Base-by-base conservation (phyloP, 2,329 filamentous ascomycete genomes). In the Thielaviopsis musarum region DNA sequence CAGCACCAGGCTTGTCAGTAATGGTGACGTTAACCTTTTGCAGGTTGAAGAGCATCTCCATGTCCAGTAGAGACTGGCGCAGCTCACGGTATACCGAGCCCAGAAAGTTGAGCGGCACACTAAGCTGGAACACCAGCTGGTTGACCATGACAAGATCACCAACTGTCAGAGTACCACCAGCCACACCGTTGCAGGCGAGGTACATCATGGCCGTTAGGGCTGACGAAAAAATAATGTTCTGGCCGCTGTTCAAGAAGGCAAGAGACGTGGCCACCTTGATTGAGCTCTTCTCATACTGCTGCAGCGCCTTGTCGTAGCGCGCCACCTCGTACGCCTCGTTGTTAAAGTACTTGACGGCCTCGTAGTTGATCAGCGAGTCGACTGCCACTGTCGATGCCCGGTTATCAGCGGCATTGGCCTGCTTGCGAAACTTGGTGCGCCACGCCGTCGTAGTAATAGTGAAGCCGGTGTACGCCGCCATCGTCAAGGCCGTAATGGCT, bases 331-430 rank as follows among this genome's bases (percentile, higher is more conserved):
- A 97, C 64, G 87, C 88, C 69, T 98, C 94, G 67, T 98, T 98
- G 75, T 98, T 98, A 75, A 97, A 98, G 74, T 97, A 95, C 73
- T 98, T 98, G 68, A 98, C 93, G 15, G 94, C 91, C 72, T 98
- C 93, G 68, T 96, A 98, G 74, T 98, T 98, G 76, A 98, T 95
- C 56, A 98, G 75, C 0, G 91, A 95, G 72, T 98, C 93, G 1
- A 97, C 91, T 0, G 91, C 91, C 7, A 97, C 89, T 0, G 91
- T 97, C 0, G 91, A 94, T 0, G 89, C 93, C 69, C 84, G 88
- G 72, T 97, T 98, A 66, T 98, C 94, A 0, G 93, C 94, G 5
- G 90, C 89, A 69, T 98, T 98, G 48, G 93, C 90, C 71, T 94
- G 88, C 66, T 91, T 87, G 54, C 94, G 81, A 70, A 98, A 98